Percentiles rank a stretch among this genome's conserved stretches.
These are phyloP conservation scores for maize (Zea mays) DNA, from an alignment of 176 grass and related monocot species.

Conservation along the genomic window Zm-B73-REFERENCE-NAM-5.0 NC_050096.1:198920001-198920500, in stretches of 20 bases:
- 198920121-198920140: slow-evolving; percentile 83
- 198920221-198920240: slow-evolving; percentile 8
- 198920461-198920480: slow-evolving; percentile 78
- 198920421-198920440: slow-evolving; percentile 77
- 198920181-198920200: neutral
- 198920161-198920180: slow-evolving; percentile 29
- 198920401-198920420: slow-evolving; percentile 66
- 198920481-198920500: slow-evolving; percentile 73
- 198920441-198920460: slow-evolving; percentile 71
- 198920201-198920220: slow-evolving; percentile 25
- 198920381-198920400: neutral
- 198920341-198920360: neutral
- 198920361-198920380: neutral
- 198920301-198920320: neutral
- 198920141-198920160: slow-evolving; percentile 85
- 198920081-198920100: slow-evolving; percentile 94
- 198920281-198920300: neutral
- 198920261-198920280: neutral
- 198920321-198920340: neutral
- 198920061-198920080: slow-evolving; percentile 71
- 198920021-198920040: slow-evolving; percentile 91
- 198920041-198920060: slow-evolving; percentile 91
- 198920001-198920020: slow-evolving; percentile 82
- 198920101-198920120: slow-evolving; percentile 96
- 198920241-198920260: neutral